Evolutionary conservation across 371 early-diverging fungal genomes (phyloP), one percentile per base, ranked within the genome.

Genomic region (Apophysomyces variabilis): DNA sequence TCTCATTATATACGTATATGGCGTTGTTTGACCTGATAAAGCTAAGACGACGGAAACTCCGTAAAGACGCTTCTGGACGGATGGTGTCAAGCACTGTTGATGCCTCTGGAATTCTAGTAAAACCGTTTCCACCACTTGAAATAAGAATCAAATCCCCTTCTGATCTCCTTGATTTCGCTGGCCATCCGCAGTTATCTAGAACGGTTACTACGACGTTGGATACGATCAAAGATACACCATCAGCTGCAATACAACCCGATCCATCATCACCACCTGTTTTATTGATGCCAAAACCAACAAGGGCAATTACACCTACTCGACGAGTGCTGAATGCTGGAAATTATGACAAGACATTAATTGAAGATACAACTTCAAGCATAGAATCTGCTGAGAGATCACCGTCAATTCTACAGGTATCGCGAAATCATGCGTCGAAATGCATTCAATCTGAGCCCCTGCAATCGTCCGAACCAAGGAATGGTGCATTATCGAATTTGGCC

Each of bases 91-190:
- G 35, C 36, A 50, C 21, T 18, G 46, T 32, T 7, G 66, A 65
- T 21, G 6, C 60, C 18, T 58, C 60, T 11, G 60, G 46, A 32
- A 64, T 68, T 46, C 57, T 68, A 4, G 38, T 60, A 32, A 47
- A 44, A 13, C 63, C 58, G 38, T 68, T 68, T 16, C 57, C 46
- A 13, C 36, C 37, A 7, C 39, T 68, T n/a, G 47, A 32, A 7
- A 45, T 54, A 14, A 56, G 68, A 39, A 64, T 54, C 18, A 50
- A 62, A 18, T 68, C 68, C 26, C 68, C 68, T 18, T 50, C 64
- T 14, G 68, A 68, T 59, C 43, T 68, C 11, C 56, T 68, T 46
- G 68, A 68, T 26, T 38, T 63, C 16, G 64, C 63, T 32, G 68
- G 68, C 9, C 47, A 68, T 60, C 68, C 68, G 0, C 62, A 62